Percentiles rank a stretch among this genome's conserved stretches.
phyloP scores from a whole-genome alignment of 495 filamentous ascomycete genomes.

The Stereocaulon alpinum region DNA sequence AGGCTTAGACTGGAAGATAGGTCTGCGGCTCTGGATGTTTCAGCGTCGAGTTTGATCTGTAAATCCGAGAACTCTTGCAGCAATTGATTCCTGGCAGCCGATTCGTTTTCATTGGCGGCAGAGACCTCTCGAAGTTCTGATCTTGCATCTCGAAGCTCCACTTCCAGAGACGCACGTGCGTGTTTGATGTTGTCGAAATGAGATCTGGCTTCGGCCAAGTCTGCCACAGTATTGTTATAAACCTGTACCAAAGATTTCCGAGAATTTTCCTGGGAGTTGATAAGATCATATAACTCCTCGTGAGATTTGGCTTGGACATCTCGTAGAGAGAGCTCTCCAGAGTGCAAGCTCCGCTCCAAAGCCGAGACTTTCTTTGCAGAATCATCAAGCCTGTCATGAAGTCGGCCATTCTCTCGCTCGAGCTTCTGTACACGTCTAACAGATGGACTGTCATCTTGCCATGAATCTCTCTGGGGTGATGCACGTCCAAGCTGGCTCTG shows the following conservation, averaged over 20 bases:
- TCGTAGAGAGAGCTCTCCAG: slow-evolving; percentile 79
- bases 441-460: slow-evolving; percentile 76
- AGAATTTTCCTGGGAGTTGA: slow-evolving; percentile 89
- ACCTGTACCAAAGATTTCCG: slow-evolving; percentile 68
- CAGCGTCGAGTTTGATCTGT: slow-evolving; percentile 84
- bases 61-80: slow-evolving; percentile 89
- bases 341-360: slow-evolving; percentile 75
- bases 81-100: slow-evolving; percentile 71
- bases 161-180: slow-evolving; percentile 63
- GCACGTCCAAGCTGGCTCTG: slow-evolving; percentile 73
- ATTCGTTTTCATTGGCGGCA: slow-evolving; percentile 70
- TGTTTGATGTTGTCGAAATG: slow-evolving; percentile 81
- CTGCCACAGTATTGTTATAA: slow-evolving; percentile 75
- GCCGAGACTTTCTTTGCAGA: slow-evolving; percentile 87
- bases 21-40: slow-evolving; percentile 76
- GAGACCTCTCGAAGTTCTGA: slow-evolving; percentile 77
- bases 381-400: slow-evolving; percentile 93
- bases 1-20: slow-evolving; percentile 71
- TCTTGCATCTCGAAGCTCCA: slow-evolving; percentile 77
- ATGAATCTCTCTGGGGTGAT: slow-evolving; percentile 46
- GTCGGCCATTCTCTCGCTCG: slow-evolving; percentile 80
- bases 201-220: slow-evolving; percentile 74
- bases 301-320: slow-evolving; percentile 91
- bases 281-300: slow-evolving; percentile 86
- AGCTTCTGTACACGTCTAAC: slow-evolving; percentile 77